Evolutionary conservation across 306 rosid genomes (phyloP).

Genomic region (Quercus glauca): DNA sequence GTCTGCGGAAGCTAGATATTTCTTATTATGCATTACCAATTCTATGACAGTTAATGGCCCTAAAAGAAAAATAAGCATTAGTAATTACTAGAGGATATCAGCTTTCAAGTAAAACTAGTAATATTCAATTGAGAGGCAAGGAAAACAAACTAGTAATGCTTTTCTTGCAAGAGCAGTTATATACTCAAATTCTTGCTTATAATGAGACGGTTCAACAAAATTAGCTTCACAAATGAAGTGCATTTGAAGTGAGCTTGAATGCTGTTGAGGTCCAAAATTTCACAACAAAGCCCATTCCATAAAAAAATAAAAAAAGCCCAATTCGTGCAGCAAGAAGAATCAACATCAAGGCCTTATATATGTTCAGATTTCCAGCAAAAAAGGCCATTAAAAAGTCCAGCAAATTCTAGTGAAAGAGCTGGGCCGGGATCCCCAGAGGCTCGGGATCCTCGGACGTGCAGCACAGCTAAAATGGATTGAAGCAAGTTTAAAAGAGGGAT

Average conservation of each 20-base stretch:
- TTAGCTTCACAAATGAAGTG: slow-evolving; percentile 56
- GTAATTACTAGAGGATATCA: slow-evolving; percentile 2
- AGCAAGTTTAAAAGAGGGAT: too few relatives aligned
- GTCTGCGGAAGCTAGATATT: slow-evolving; percentile 16
- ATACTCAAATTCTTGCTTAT: slow-evolving; percentile 98
- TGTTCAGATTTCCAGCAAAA: too few relatives aligned
- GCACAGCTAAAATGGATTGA: too few relatives aligned
- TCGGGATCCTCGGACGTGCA: too few relatives aligned
- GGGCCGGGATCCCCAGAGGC: too few relatives aligned
- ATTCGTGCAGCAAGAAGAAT: too few relatives aligned
- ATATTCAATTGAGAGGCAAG: not conserved
- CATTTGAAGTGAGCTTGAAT: slow-evolving; percentile 14
- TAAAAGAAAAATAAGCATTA: slow-evolving; percentile 17
- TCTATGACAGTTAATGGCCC: slow-evolving; percentile 60
- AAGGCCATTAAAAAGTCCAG: too few relatives aligned
- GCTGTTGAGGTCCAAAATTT: too few relatives aligned
- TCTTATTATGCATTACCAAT: slow-evolving; percentile 57
- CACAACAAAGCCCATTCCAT: too few relatives aligned
- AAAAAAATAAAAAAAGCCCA: too few relatives aligned
- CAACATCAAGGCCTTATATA: too few relatives aligned
- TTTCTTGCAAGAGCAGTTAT: slow-evolving; percentile 75
- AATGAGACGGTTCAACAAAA: slow-evolving; percentile 98
- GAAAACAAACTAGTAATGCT: slow-evolving; percentile 71
- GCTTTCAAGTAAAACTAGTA: not conserved
- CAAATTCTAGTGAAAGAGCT: too few relatives aligned